Conservation (phyloP, 139 green algal species). For the Coccomyxa sp. region DNA sequence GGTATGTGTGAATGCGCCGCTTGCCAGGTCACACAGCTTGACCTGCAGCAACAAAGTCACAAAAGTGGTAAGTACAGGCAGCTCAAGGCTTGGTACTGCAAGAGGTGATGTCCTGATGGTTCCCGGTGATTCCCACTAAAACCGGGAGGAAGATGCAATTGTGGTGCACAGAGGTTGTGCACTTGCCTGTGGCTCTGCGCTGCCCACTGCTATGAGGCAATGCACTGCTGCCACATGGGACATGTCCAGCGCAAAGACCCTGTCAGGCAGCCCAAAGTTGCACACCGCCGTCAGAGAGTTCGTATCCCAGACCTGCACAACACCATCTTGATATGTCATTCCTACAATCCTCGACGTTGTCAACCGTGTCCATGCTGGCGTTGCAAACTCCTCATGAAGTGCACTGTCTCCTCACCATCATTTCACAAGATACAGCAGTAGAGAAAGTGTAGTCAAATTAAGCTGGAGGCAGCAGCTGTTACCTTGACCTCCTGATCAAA, state of each 20-base stretch:
- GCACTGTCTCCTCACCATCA: no score
- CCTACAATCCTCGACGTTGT: no score
- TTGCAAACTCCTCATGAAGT: background rate
- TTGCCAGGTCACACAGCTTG: slow-evolving; percentile 66
- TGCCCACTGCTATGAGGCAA: slow-evolving; percentile 56
- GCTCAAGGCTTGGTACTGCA: background rate
- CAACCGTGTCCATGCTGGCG: no score
- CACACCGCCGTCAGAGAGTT: slow-evolving; percentile 52
- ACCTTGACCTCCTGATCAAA: slow-evolving; percentile 63
- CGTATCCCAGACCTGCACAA: slow-evolving; percentile 68
- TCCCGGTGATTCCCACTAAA: background rate
- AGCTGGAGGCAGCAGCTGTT: background rate
- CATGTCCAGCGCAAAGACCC: slow-evolving; percentile 67
- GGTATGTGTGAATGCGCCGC: slow-evolving; percentile 67
- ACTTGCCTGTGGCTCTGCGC: slow-evolving; percentile 35
- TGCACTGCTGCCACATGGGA: slow-evolving; percentile 48
- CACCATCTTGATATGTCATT: background rate
- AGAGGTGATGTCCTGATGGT: background rate
- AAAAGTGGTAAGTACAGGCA: background rate
- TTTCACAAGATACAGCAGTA: background rate
- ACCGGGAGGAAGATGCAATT: background rate
- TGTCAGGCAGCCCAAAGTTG: slow-evolving; percentile 53
- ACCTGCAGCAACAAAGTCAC: slow-evolving; percentile 20
- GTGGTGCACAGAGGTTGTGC: no score
- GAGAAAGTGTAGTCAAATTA: background rate